phyloP scores from a whole-genome alignment of 2,329 filamentous ascomycete genomes.

The Plenodomus biglobosus region DNA sequence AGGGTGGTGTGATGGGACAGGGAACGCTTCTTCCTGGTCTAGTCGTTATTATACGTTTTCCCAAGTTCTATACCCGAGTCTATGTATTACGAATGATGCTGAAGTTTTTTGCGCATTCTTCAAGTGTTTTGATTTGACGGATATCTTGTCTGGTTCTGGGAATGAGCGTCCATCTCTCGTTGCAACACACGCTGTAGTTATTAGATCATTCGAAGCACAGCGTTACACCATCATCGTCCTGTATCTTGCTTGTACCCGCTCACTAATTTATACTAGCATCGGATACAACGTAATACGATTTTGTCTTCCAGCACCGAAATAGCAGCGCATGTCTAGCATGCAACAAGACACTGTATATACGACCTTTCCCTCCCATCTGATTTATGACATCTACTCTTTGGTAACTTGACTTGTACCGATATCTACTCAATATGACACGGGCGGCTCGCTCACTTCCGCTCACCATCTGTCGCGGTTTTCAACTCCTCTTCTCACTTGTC shows the following conservation, averaged over 20 bases:
- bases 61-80: not conserved
- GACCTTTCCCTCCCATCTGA: not conserved
- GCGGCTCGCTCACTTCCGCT: not conserved
- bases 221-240: not conserved
- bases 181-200: not conserved
- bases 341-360: not conserved
- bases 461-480: conserved; percentile 8
- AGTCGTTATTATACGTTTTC: not conserved
- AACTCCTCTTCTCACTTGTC: conserved; percentile 19
- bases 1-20: not conserved
- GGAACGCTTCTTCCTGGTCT: not conserved
- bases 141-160: not conserved
- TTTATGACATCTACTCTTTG: not conserved
- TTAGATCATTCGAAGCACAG: not conserved
- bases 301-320: not conserved
- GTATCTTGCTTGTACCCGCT: not conserved
- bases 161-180: not conserved
- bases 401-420: not conserved
- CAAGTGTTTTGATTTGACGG: not conserved
- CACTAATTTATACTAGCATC: not conserved
- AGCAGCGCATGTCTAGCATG: not conserved
- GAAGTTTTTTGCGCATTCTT: not conserved
- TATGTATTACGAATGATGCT: not conserved
- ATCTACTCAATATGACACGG: not conserved
- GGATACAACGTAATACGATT: not conserved